Evolutionary conservation across 306 rosid species (phyloP), one percentile per base, ranked within the genome.

Genomic region (Prunus armeniaca): DNA sequence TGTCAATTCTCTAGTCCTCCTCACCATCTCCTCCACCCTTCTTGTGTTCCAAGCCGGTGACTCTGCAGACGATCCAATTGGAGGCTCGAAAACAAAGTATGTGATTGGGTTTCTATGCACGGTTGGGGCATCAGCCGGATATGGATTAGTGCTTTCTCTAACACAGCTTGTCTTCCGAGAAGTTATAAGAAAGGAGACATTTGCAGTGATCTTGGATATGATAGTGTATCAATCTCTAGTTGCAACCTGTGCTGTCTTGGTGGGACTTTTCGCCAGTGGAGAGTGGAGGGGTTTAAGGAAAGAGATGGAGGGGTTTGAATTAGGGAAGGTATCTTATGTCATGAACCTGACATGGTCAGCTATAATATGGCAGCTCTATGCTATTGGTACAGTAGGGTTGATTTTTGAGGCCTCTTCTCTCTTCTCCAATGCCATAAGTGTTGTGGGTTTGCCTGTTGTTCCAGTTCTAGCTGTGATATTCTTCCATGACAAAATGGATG

Each of bases 11-110:
- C 75, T 89, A 50, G 79, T 87, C 65, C 90, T 87, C 66, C 86
- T 89, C 61, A 86, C 91, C 2, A 18, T 84, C 41, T 87, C 91
- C 62, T 82, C 91, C 8, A 27, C 80, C 47, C 88, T 88, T 76
- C 90, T 88, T 13, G 81, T 74, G 12, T 57, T 86, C 43, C 67
- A 82, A n/a, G 3, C 50, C 9, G 2, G 67, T 17, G 62, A 50
- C 41, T 41, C 84, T 2, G 9, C 64, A 45, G 50, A 71, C 8
- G 6, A 63, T 17, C 45, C 80, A 13, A 10, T 50, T 12, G 25
- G 65, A 4, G 61, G 38, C 43, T 58, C 83, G 24, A 76, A 56
- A 78, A 71, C 13, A 38, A 86, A 84, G 76, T 84, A 82, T 41
- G 71, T n/a, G 30, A 78, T 76, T 19, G 93, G 93, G 18, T 89